Conservation (phyloP, 345 rosid species). For the Melastoma malabathricum region DNA sequence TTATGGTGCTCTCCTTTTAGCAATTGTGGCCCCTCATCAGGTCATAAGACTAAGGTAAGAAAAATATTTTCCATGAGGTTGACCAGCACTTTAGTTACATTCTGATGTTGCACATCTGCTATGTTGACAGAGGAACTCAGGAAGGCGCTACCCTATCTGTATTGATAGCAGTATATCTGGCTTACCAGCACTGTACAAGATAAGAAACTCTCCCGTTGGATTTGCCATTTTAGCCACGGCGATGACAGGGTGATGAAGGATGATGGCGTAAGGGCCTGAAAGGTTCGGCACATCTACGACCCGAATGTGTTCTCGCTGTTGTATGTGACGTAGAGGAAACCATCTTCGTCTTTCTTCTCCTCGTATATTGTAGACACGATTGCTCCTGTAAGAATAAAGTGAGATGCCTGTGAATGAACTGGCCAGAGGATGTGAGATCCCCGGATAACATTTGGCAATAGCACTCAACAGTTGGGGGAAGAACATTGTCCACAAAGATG, state of each 20-base stretch:
- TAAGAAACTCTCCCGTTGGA: too few relatives aligned
- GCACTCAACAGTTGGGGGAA: conserved; percentile 71
- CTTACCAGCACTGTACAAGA: conserved; percentile 52
- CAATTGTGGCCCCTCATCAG: conserved; percentile 60
- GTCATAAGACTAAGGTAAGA: conserved; percentile 48
- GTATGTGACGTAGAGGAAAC: conserved; percentile 89
- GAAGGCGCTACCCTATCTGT: conserved; percentile 51
- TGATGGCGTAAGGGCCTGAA: neutral
- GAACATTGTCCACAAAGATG: conserved; percentile 88
- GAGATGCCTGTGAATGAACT: neutral
- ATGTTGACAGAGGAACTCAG: conserved; percentile 51
- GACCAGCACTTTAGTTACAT: conserved; percentile 1
- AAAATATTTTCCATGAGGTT: neutral
- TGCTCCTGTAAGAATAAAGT: conserved; percentile 29
- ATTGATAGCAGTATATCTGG: conserved; percentile 53
- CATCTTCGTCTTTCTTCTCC: conserved; percentile 93
- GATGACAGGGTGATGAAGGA: neutral
- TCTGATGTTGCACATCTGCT: neutral
- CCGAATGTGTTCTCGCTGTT: conserved; percentile 96
- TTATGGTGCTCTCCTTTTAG: conserved; percentile 55
- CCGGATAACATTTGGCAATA: neutral
- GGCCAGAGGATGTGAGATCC: neutral
- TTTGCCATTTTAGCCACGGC: too few relatives aligned
- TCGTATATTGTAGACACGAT: conserved; percentile 78
- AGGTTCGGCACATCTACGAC: neutral